Evolutionary conservation across 129 eudicot species (phyloP).

Genomic region (Ambrosia artemisiifolia): DNA sequence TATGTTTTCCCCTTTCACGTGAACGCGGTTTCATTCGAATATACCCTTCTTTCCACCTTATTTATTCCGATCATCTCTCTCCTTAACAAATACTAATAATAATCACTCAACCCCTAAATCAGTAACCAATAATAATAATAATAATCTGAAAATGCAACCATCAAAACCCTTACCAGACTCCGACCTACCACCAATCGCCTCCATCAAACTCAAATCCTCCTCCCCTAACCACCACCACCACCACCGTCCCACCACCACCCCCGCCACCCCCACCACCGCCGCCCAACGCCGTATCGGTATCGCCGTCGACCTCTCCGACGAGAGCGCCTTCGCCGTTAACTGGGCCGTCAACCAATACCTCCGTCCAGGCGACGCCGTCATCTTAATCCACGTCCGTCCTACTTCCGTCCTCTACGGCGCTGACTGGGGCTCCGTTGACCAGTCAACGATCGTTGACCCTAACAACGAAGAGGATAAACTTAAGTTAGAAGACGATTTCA

Average conservation of each 20-base stretch:
- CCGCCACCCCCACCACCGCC: slow-evolving; percentile 73
- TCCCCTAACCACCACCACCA: slow-evolving; percentile 73
- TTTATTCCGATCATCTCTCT: slow-evolving; percentile 3
- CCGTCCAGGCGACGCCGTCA: slow-evolving; percentile 93
- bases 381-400: slow-evolving; percentile 86
- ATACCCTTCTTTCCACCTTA: neutral
- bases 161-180: slow-evolving; percentile 46
- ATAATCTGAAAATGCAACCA: slow-evolving; percentile 38
- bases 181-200: slow-evolving; percentile 68
- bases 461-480: slow-evolving; percentile 41
- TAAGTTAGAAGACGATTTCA: slow-evolving; percentile 75
- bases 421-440: slow-evolving; percentile 91
- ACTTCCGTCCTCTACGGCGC: slow-evolving; percentile 97
- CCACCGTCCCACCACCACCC: slow-evolving; percentile 45
- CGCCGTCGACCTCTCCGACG: slow-evolving; percentile 90
- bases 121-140: slow-evolving; percentile 26
- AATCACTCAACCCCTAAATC: neutral
- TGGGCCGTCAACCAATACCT: slow-evolving; percentile 93
- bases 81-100: neutral
- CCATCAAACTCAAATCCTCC: slow-evolving; percentile 74
- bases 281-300: slow-evolving; percentile 85
- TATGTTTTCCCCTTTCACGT: too few relatives aligned
- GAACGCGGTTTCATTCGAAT: too few relatives aligned
- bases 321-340: slow-evolving; percentile 85
- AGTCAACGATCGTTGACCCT: slow-evolving; percentile 36